Evolutionary conservation across 139 green algal species (phyloP), one percentile per base, ranked within the genome.

Genomic region (Asterochloris sp.): DNA sequence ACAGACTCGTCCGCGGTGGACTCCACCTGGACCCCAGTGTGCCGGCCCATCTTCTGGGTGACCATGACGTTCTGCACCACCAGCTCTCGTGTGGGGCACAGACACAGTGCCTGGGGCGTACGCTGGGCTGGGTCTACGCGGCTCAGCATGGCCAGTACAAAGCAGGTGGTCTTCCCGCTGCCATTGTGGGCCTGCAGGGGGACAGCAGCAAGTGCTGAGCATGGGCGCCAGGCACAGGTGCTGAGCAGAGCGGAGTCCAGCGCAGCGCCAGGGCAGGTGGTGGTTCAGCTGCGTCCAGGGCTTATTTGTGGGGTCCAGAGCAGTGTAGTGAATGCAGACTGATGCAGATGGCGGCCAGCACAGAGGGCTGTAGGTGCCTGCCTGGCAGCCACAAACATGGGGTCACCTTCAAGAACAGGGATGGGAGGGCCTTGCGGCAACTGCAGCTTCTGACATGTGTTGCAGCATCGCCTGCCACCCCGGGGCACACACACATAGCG

Each of bases 111-210:
- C 88, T 99, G 97, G 0, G 96, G 90, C 27, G 85, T 79, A 19
- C 89, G 77, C 21, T 94, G 17, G 13, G 63, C 61, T 0, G 91
- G 89, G 86, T 99, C 91, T 0, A 99, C 94, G 23, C 97, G 94
- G 76, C 86, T 91, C 26, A 99, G 92, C 97, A 99, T 99, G 61
- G 94, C 91, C 63, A 99, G 89, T 74, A 94, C 94, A 87, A 99
- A 99, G 90, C 97, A 99, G 0, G 97, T 99, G 28, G 97, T 99
- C 89, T 99, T 99, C 78, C 97, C 97, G 74, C 86, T 95, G 74
- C 97, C 97, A 87, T 99, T 99, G 91, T 99, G 97, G 26, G 96
- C 96, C 83, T 94, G 80, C 74, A 81, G 26, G 21, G 26, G 54
- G 17, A 38, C 64, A 61, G 21, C 21, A 6, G 38, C 38, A 54